Evolutionary conservation across 2,329 filamentous ascomycete genomes (phyloP), one percentile per base, ranked within the genome.

Genomic region (Xylariales sp.): DNA sequence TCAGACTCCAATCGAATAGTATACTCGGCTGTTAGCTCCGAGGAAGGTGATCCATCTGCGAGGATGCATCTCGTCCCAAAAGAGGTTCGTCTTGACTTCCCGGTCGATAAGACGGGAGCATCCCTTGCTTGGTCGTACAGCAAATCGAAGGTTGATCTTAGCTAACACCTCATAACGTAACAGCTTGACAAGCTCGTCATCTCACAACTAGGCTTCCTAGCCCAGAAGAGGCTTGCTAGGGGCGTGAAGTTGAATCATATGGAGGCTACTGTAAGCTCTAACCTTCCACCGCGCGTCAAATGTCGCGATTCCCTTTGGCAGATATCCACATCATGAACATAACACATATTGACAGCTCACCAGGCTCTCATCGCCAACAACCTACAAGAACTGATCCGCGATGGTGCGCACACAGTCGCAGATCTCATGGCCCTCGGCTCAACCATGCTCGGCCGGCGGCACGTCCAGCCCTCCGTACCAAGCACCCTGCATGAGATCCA

Each of bases 151-250:
- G n/a, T n/a, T n/a, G n/a, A n/a, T n/a, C n/a, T n/a, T n/a, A n/a
- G n/a, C n/a, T n/a, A n/a, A n/a, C n/a, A n/a, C n/a, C n/a, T 15
- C 28, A 35, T 33, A 28, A 39, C 16, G 35, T 29, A 19, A 40
- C 51, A 97, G 91, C 76, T 97, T 59, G 91, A 97, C 74, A 97
- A 97, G 80, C 87, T 97, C 66, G 78, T 85, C 62, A 91, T 95
- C 60, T 87, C 89, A 41, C 88, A 96, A 66, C 72, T 95, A 47
- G 91, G 91, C 53, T 76, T 85, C 51, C 76, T 96, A 36, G 91
- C 91, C 41, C 91, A 97, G 70, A 78, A 84, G 50, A 80, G 91
- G 46, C 80, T 97, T 51, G 91, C 91, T 22, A 75, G 91, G 55
- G 91, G 91, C 38, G 82, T 96, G 40, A 85, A 83, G 60, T 71